Evolutionary conservation across 352 stramenopile genomes (phyloP), one percentile per base, ranked within the genome.

Genomic region (Pelagophyceae sp.): DNA sequence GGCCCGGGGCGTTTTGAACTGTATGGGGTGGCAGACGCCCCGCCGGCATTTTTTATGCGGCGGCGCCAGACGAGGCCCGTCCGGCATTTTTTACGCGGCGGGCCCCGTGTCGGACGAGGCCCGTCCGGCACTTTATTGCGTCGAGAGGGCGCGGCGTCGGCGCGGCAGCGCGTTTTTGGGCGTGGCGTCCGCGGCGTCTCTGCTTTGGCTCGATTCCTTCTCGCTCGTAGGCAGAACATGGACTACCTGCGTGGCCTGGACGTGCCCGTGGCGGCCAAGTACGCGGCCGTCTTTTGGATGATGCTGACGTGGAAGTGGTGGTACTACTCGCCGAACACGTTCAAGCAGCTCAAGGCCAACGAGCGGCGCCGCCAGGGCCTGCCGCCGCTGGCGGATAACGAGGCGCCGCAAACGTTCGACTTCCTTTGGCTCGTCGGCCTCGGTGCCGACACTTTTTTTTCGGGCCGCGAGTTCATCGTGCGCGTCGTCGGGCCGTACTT

Each of bases 241-340:
- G 74, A 80, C 15, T 85, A 85, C 58, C 75, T 92, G 58, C 82
- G 85, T 27, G 76, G 85, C 11, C 35, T 80, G n/a, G 79, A 84
- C 1, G 67, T 88, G 32, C 85, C 86, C 5, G 72, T 76, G 25
- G 20, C 79, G 37, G 2, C 83, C 15, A 91, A 91, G 80, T 90
- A 86, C 78, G 50, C 84, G 15, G 79, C 81, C 0, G 71, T 90
- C 6, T 63, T 78, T 27, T 71, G 87, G 29, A 82, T 89, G 37
- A 80, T 84, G 29, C 64, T 82, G 17, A 87, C 84, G 11, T 92
- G 87, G 87, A 92, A 92, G 67, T 92, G 86, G 85, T 90, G 83
- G 61, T 92, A 92, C 76, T 92, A 92, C 77, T 81, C 83, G 38
- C 83, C 86, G 58, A 92, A 92, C 80, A 92, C 87, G 32, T 92